phyloP scores from a whole-genome alignment of 78 protist species.

The Dictyostelium brefeldianum region DNA sequence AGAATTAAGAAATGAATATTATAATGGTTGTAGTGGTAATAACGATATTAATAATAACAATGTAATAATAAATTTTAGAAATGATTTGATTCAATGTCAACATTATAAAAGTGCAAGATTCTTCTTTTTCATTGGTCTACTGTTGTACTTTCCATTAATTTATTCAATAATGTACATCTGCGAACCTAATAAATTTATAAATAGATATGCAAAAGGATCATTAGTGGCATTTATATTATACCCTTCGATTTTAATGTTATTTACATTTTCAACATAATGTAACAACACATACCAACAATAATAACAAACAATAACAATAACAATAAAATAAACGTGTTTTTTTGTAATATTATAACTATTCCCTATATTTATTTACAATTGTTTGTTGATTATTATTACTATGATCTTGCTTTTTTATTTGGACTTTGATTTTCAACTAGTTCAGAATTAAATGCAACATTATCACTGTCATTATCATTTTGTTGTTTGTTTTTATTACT shows the following conservation, averaged over 20 bases:
- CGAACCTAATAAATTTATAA: constrained; percentile 3
- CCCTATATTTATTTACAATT: too few species aligned
- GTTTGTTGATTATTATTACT: too few species aligned
- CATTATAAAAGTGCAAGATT: not conserved
- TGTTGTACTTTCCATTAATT: constrained; percentile 5
- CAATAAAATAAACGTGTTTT: too few species aligned
- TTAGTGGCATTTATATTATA: not conserved
- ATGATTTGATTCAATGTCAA: not conserved
- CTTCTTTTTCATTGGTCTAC: not conserved
- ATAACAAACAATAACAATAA: too few species aligned
- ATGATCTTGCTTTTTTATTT: not conserved
- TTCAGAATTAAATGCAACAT: too few species aligned
- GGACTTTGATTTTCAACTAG: not conserved
- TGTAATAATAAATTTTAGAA: not conserved
- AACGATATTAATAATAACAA: too few species aligned
- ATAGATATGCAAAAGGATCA: not conserved
- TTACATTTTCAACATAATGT: not conserved
- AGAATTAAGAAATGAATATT: not conserved
- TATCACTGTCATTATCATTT: not conserved
- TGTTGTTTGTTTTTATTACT: not conserved
- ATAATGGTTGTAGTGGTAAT: not conserved
- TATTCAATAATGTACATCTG: constrained; percentile 3
- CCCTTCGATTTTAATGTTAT: constrained; percentile 1
- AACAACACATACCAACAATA: too few species aligned
- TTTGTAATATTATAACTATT: not conserved